Evolutionary conservation across 768 basidiomycete species (phyloP).

Genomic region (Phanerochaete sordida): DNA sequence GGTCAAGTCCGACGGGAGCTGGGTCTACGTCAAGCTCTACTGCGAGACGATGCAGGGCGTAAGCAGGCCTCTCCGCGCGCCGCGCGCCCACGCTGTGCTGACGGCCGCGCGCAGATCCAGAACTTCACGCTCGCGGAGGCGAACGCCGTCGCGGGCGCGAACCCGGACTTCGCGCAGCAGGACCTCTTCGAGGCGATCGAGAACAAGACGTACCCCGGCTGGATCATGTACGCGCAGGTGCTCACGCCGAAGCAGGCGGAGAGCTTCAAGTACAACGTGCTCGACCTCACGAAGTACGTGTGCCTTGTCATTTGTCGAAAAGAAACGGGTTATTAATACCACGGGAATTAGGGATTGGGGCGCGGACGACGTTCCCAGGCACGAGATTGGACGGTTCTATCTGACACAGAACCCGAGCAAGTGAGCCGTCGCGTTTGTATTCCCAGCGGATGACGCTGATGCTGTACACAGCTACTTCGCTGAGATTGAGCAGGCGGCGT

Average conservation of each 20-base stretch:
- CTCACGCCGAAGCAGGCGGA: conserved; percentile 51
- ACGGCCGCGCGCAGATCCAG: conserved; percentile 37
- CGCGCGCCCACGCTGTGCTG: conserved; percentile 3
- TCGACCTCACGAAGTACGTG: conserved; percentile 45
- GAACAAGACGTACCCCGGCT: conserved; percentile 48
- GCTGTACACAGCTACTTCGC: conserved; percentile 26
- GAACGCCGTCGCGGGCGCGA: conserved; percentile 19
- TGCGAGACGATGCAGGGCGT: conserved; percentile 27
- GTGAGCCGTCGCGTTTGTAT: conserved; percentile 3
- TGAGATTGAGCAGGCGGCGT: conserved; percentile 42
- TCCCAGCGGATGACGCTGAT: background rate
- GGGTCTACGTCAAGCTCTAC: conserved; percentile 50
- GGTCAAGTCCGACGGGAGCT: conserved; percentile 45
- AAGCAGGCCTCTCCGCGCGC: background rate
- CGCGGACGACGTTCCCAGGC: conserved; percentile 28
- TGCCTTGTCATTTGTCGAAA: no score
- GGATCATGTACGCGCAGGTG: conserved; percentile 55
- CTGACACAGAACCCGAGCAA: conserved; percentile 35
- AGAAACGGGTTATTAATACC: background rate
- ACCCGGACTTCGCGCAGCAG: conserved; percentile 50
- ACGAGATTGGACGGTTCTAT: conserved; percentile 36
- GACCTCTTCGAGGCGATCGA: conserved; percentile 57
- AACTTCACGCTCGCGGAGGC: conserved; percentile 36
- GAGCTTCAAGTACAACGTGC: conserved; percentile 44
- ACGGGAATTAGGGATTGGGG: conserved; percentile 30